Percentiles rank a stretch among this genome's conserved stretches.
Evolutionary conservation across 2,329 filamentous ascomycete genomes (phyloP).

Genomic region (Amesomyces nigricolor): DNA sequence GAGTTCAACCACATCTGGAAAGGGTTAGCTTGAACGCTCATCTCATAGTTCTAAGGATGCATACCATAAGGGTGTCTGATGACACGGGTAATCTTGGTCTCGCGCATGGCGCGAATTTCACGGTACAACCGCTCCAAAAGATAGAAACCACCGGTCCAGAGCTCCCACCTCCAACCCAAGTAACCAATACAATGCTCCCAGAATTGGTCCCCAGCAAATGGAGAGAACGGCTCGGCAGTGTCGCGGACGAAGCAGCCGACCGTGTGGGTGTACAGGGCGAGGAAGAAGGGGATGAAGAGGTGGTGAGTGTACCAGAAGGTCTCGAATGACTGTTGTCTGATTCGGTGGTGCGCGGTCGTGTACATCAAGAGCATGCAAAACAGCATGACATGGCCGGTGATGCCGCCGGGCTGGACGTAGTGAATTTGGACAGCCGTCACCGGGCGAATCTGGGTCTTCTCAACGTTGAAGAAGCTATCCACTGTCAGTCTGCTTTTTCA

Average conservation of each 20-base stretch:
- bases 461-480: constrained; percentile 88
- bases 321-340: constrained; percentile 94
- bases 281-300: constrained; percentile 91
- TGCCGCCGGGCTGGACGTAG: constrained; percentile 80
- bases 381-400: constrained; percentile 96
- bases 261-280: constrained; percentile 92
- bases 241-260: constrained; percentile 96
- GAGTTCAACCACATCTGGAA: constrained; percentile 82
- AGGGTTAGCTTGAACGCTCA: constrained; percentile 27
- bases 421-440: constrained; percentile 83
- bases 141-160: constrained; percentile 80
- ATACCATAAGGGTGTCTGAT: constrained; percentile 90
- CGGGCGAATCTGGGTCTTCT: constrained; percentile 74
- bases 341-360: constrained; percentile 87
- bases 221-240: constrained; percentile 63
- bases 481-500: constrained; percentile 21
- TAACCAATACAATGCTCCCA: constrained; percentile 95
- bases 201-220: constrained; percentile 74
- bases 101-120: constrained; percentile 75
- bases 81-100: constrained; percentile 87
- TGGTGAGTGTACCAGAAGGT: constrained; percentile 99
- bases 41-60: constrained; percentile 27
- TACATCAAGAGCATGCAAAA: constrained; percentile 99
- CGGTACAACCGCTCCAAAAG: constrained; percentile 84
- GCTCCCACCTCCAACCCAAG: constrained; percentile 94